Percentiles rank a stretch among this genome's conserved stretches.
Conservation (phyloP, 2,329 filamentous ascomycete species). For the Fusarium cicatricum region DNA sequence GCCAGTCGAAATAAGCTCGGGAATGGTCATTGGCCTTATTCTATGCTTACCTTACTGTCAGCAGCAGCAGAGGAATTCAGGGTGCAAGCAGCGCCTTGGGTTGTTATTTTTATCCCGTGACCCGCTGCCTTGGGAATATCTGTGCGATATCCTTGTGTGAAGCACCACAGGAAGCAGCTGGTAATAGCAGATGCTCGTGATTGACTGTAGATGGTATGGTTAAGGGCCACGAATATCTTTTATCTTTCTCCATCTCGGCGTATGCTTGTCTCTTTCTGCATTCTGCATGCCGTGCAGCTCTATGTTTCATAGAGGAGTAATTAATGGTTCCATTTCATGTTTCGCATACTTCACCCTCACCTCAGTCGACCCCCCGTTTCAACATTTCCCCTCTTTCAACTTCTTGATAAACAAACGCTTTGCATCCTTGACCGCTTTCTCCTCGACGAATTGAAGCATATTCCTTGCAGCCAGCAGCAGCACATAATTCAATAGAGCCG, state of each 20-base stretch:
- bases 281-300: conserved; percentile 6
- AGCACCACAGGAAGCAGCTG: conserved; percentile 10
- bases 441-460: background rate
- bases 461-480: background rate
- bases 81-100: no score
- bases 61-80: no score
- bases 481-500: background rate
- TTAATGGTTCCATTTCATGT: background rate
- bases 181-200: no score
- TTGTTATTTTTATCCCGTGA: conserved; percentile 1
- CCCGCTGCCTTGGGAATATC: background rate
- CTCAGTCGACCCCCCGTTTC: no score
- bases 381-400: background rate
- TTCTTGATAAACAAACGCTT: no score
- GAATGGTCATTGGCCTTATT: conserved; percentile 19
- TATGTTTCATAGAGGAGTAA: background rate
- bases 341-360: no score
- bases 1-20: conserved; percentile 28
- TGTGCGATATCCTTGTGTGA: conserved; percentile 1
- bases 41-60: conserved; percentile 24
- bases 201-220: conserved; percentile 10
- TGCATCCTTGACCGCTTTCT: background rate
- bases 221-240: no score
- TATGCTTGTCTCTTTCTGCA: background rate
- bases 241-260: no score